phyloP scores from a whole-genome alignment of 225 moss, liverwort and hornwort genomes.

The Marchantia polymorpha region DNA sequence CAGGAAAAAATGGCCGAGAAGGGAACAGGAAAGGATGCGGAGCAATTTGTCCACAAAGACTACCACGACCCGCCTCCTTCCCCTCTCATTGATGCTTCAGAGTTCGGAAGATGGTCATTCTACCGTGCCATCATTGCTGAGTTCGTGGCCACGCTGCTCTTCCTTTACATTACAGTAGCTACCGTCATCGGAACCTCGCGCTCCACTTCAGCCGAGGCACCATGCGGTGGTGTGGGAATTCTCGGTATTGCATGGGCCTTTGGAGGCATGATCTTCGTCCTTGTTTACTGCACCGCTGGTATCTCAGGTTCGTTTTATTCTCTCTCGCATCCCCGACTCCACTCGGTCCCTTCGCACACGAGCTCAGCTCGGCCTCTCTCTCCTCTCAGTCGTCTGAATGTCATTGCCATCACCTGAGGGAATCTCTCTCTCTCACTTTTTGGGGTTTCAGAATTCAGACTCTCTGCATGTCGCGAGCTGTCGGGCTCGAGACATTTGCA shows the following conservation, averaged over 20 bases:
- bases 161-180: slow-evolving; percentile 25
- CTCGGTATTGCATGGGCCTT: slow-evolving; percentile 38
- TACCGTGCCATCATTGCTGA: slow-evolving; percentile 32
- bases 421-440: no score
- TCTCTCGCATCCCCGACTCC: not conserved
- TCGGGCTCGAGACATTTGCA: not conserved
- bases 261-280: slow-evolving; percentile 36
- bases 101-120: slow-evolving; percentile 28
- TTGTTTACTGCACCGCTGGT: slow-evolving; percentile 31
- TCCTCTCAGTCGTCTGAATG: not conserved
- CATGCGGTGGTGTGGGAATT: slow-evolving; percentile 28
- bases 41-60: slow-evolving; percentile 20
- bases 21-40: slow-evolving; percentile 2
- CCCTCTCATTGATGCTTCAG: slow-evolving; percentile 15
- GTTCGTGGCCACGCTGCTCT: slow-evolving; percentile 27
- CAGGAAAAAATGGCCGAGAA: slow-evolving; percentile 16
- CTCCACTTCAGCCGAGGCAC: not conserved
- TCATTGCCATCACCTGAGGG: not conserved
- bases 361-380: not conserved
- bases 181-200: slow-evolving; percentile 15
- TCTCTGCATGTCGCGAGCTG: no score
- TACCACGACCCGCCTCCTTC: slow-evolving; percentile 43
- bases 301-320: slow-evolving; percentile 18
- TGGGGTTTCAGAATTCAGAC: no score
- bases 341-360: not conserved